Percentiles rank a stretch among this genome's conserved stretches.
phyloP scores from a whole-genome alignment of 352 stramenopile species.

The Globisporangium barbulae region DNA sequence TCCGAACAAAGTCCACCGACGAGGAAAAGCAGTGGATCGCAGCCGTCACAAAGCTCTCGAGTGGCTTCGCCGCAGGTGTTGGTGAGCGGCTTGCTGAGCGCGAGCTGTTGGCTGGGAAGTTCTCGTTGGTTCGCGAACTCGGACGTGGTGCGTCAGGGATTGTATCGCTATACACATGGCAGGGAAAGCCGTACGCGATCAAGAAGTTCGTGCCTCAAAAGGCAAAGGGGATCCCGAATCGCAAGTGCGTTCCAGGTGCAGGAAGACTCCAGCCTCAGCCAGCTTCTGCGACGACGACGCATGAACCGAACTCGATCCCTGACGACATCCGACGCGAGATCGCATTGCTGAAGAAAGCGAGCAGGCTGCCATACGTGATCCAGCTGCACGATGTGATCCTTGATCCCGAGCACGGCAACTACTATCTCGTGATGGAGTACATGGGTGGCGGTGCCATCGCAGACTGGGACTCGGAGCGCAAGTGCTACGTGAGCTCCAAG shows the following conservation, averaged over 20 bases:
- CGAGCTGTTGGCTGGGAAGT: slow-evolving; percentile 62
- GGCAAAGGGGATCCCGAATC: slow-evolving; percentile 45
- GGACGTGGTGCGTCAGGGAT: slow-evolving; percentile 64
- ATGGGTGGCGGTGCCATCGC: slow-evolving; percentile 79
- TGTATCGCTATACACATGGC: slow-evolving; percentile 69
- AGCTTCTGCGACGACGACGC: neutral
- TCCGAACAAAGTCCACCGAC: slow-evolving; percentile 37
- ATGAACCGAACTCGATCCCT: slow-evolving; percentile 23
- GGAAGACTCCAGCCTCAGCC: neutral
- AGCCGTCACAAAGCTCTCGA: slow-evolving; percentile 34
- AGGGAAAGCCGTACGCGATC: slow-evolving; percentile 60
- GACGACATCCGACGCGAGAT: slow-evolving; percentile 71
- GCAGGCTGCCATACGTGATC: slow-evolving; percentile 61
- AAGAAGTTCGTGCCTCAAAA: slow-evolving; percentile 72
- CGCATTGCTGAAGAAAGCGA: slow-evolving; percentile 74
- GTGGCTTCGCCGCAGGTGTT: slow-evolving; percentile 48
- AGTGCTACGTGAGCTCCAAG: slow-evolving; percentile 55
- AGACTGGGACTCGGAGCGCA: slow-evolving; percentile 62
- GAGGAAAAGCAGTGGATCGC: slow-evolving; percentile 47
- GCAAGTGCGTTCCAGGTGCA: slow-evolving; percentile 26
- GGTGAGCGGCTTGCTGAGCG: slow-evolving; percentile 46
- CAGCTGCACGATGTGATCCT: slow-evolving; percentile 75
- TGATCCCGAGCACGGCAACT: slow-evolving; percentile 46
- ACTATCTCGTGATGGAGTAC: slow-evolving; percentile 85
- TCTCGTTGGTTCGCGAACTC: slow-evolving; percentile 67